Evolutionary conservation across 2,329 filamentous ascomycete genomes (phyloP).

Genomic region (Penicillium sp.): DNA sequence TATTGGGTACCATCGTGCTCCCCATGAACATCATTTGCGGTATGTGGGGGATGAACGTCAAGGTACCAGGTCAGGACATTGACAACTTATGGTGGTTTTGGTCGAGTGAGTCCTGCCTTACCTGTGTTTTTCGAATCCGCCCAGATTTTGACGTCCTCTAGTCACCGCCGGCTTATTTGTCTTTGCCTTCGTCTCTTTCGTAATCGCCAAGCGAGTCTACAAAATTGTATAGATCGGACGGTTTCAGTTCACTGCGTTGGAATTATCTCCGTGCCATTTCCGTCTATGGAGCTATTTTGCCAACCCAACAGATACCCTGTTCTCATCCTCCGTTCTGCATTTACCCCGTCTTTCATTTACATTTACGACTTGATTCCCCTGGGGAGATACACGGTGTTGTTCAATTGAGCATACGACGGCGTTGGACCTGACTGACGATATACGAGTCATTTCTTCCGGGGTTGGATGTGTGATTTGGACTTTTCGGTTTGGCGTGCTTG

Average conservation of each 20-base stretch:
- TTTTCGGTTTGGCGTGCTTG: too few relatives aligned
- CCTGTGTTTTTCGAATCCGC: conserved; percentile 1
- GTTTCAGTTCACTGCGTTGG: too few relatives aligned
- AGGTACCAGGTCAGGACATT: conserved; percentile 85
- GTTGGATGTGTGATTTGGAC: too few relatives aligned
- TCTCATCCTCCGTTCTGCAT: background rate
- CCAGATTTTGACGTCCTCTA: conserved; percentile 18
- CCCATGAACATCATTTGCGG: conserved; percentile 99
- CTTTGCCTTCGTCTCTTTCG: conserved; percentile 77
- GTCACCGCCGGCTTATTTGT: conserved; percentile 70
- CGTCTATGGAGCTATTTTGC: too few relatives aligned
- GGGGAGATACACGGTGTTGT: conserved; percentile 1
- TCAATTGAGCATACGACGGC: conserved; percentile 10
- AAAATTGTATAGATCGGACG: conserved; percentile 63
- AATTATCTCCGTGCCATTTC: too few relatives aligned
- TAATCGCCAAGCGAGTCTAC: conserved; percentile 80
- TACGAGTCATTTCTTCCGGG: conserved; percentile 4
- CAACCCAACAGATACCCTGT: conserved; percentile 11
- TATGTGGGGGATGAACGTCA: conserved; percentile 98
- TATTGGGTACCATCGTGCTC: conserved; percentile 92
- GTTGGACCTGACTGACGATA: conserved; percentile 12
- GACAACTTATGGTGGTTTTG: conserved; percentile 77
- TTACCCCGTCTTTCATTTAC: background rate
- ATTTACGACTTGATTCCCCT: conserved; percentile 1
- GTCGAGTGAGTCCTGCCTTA: conserved; percentile 44